Evolutionary conservation across 2,329 filamentous ascomycete genomes (phyloP).

Genomic region (Blastomyces gilchristii): DNA sequence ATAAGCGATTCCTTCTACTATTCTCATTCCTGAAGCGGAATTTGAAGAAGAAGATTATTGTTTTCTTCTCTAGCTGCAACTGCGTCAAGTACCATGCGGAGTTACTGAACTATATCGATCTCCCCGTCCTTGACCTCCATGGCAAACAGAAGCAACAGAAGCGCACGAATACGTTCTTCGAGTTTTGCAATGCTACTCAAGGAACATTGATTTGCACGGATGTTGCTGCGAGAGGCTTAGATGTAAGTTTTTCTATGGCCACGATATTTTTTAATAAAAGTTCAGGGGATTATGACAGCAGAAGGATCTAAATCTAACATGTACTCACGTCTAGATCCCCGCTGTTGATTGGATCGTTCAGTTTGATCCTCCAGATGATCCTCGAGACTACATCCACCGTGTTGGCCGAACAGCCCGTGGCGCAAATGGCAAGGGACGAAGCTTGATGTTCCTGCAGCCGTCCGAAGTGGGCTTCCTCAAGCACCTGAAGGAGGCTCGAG

Average conservation of each 20-base stretch:
- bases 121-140: slow-evolving; percentile 75
- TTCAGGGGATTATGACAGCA: neutral
- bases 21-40: slow-evolving; percentile 92
- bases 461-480: slow-evolving; percentile 85
- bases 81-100: slow-evolving; percentile 94
- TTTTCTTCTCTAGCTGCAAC: slow-evolving; percentile 87
- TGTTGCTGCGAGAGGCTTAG: slow-evolving; percentile 85
- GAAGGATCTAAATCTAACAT: neutral
- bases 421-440: slow-evolving; percentile 70
- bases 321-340: slow-evolving; percentile 53
- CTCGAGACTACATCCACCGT: slow-evolving; percentile 85
- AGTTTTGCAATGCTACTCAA: slow-evolving; percentile 76
- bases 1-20: slow-evolving; percentile 85
- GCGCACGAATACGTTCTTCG: slow-evolving; percentile 97
- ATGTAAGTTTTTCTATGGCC: slow-evolving; percentile 44
- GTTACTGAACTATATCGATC: slow-evolving; percentile 93
- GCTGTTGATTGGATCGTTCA: slow-evolving; percentile 95
- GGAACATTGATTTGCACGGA: slow-evolving; percentile 94
- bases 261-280: neutral
- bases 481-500: slow-evolving; percentile 80
- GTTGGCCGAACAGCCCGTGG: slow-evolving; percentile 91
- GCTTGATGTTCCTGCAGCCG: slow-evolving; percentile 86
- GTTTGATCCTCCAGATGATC: slow-evolving; percentile 88
- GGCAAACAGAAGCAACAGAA: slow-evolving; percentile 99
- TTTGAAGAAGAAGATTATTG: slow-evolving; percentile 92